These are phyloP conservation scores for Solioccasus polychromus DNA, from an alignment of 768 basidiomycete genomes.

Conservation along the genomic window DNA sequence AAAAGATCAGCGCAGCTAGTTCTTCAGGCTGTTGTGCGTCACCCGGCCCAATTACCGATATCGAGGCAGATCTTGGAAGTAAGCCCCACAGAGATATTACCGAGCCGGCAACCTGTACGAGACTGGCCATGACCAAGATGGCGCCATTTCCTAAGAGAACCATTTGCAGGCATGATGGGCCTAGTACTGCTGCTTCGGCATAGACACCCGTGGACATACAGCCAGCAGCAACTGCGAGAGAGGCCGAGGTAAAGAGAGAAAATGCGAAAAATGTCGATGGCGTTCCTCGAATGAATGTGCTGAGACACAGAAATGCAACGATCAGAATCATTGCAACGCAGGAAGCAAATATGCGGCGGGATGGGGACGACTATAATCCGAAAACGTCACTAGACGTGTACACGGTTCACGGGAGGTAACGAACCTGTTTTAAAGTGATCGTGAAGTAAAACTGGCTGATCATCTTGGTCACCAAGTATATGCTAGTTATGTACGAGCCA, in stretches of 20 bases:
- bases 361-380: constrained; percentile 50
- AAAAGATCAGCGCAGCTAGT: constrained; percentile 66
- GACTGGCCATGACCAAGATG: constrained; percentile 74
- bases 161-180: constrained; percentile 64
- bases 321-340: constrained; percentile 52
- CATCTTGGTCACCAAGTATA: constrained; percentile 64
- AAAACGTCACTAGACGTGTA: neutral
- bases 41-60: neutral
- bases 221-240: constrained; percentile 61
- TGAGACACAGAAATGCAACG: constrained; percentile 56
- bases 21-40: constrained; percentile 62
- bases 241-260: constrained; percentile 57
- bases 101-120: constrained; percentile 67
- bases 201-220: constrained; percentile 75
- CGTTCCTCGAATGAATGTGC: constrained; percentile 54
- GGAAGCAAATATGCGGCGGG: constrained; percentile 49
- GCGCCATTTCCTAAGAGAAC: constrained; percentile 81
- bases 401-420: neutral
- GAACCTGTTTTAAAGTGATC: constrained; percentile 53
- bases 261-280: constrained; percentile 61
- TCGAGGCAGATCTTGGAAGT: constrained; percentile 15
- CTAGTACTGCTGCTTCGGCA: constrained; percentile 76
- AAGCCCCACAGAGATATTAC: constrained; percentile 49
- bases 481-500: constrained; percentile 58
- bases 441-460: constrained; percentile 72